These are phyloP conservation scores for Azolla pinnata DNA, from an alignment of 75 land plant genomes.

Conservation along the genomic window DNA sequence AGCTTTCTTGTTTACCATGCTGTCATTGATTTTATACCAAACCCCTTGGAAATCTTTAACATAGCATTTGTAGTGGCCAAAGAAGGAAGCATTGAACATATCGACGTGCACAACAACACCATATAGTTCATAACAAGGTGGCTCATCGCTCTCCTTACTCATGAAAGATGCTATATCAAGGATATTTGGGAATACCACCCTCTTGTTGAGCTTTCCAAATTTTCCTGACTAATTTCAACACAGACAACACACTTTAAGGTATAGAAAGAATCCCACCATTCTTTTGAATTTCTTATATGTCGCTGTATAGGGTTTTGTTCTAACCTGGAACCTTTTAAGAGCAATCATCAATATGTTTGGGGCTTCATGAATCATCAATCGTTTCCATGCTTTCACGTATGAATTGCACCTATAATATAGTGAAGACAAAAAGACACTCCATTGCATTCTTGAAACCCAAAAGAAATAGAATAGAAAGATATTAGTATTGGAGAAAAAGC, in stretches of 20 bases:
- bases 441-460: not conserved
- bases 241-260: not conserved
- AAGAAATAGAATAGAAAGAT: not conserved
- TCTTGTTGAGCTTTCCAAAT: constrained; percentile 92
- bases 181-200: constrained; percentile 63
- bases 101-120: constrained; percentile 95
- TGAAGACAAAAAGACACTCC: not conserved
- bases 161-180: constrained; percentile 68
- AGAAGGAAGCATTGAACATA: constrained; percentile 91
- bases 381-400: constrained; percentile 86
- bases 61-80: constrained; percentile 92
- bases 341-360: constrained; percentile 91
- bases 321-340: constrained; percentile 88
- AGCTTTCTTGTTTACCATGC: constrained; percentile 74
- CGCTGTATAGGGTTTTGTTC: no score
- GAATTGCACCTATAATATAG: constrained; percentile 66
- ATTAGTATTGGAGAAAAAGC: not conserved
- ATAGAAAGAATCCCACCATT: not conserved
- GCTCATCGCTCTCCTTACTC: constrained; percentile 42
- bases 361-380: constrained; percentile 58
- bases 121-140: constrained; percentile 61
- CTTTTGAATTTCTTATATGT: no score
- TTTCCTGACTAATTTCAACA: constrained; percentile 74
- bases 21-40: constrained; percentile 89
- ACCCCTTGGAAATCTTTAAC: constrained; percentile 51